Conservation (phyloP, 192 early-diverging fungal genomes). For the Coemansia umbellata region DNA sequence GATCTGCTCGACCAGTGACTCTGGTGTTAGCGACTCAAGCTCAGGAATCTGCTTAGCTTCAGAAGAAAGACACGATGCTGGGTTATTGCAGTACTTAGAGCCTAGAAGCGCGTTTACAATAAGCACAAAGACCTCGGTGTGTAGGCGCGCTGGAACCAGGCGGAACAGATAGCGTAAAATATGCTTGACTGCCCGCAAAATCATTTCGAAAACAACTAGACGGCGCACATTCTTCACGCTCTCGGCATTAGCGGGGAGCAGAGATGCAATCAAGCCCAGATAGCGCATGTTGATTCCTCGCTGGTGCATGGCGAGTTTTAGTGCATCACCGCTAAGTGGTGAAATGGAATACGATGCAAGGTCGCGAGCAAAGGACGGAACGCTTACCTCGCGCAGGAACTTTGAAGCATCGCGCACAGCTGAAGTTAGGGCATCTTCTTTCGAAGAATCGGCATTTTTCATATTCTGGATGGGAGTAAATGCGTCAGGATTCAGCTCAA, state of each 20-base stretch:
- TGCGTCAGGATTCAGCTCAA: conserved; percentile 56
- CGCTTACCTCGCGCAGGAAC: conserved; percentile 68
- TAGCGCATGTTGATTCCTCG: conserved; percentile 98
- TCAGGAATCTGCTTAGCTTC: conserved; percentile 29
- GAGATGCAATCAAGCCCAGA: conserved; percentile 69
- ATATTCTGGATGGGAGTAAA: conserved; percentile 55
- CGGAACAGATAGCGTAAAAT: conserved; percentile 69
- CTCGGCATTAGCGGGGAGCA: conserved; percentile 52
- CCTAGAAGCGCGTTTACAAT: conserved; percentile 81
- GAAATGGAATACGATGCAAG: conserved; percentile 65
- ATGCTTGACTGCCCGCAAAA: conserved; percentile 79
- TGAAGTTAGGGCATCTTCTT: conserved; percentile 48
- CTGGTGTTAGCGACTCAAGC: conserved; percentile 63
- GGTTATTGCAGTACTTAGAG: conserved; percentile 54
- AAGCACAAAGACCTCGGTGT: conserved; percentile 67
- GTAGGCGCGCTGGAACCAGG: conserved; percentile 53
- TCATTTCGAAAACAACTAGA: conserved; percentile 82
- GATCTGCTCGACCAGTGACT: conserved; percentile 56
- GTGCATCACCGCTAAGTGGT: conserved; percentile 69
- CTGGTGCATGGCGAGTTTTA: conserved; percentile 83
- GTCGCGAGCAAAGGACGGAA: conserved; percentile 57
- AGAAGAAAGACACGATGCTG: conserved; percentile 47
- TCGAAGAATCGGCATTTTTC: conserved; percentile 11
- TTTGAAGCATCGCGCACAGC: conserved; percentile 70
- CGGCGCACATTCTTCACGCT: conserved; percentile 41